phyloP scores from a whole-genome alignment of 345 rosid genomes.

The Linum lewisii region DNA sequence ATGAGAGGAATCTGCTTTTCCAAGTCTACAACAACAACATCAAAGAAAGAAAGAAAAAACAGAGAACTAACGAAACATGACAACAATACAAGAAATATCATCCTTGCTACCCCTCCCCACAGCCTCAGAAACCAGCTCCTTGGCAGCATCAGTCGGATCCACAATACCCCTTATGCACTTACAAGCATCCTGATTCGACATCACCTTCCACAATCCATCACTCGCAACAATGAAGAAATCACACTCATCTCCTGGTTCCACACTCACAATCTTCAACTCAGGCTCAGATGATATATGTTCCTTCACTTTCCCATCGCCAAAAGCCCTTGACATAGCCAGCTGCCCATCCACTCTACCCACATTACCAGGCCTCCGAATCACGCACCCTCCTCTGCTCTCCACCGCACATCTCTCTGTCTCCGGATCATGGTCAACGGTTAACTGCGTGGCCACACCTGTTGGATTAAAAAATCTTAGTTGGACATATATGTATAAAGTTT shows the following conservation, averaged over 20 bases:
- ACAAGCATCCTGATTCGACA: slow-evolving; percentile 38
- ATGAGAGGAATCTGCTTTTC: too few relatives aligned
- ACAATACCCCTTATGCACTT: slow-evolving; percentile 12
- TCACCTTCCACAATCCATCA: slow-evolving; percentile 52
- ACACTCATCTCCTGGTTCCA: slow-evolving; percentile 15
- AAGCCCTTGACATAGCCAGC: slow-evolving; percentile 40
- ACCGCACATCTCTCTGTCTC: slow-evolving; percentile 34
- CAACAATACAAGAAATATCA: slow-evolving; percentile 39
- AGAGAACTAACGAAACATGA: slow-evolving; percentile 9
- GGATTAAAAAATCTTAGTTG: too few relatives aligned
- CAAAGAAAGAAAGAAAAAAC: too few relatives aligned
- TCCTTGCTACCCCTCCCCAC: slow-evolving; percentile 26
- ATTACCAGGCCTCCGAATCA: slow-evolving; percentile 24
- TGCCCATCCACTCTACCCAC: slow-evolving; percentile 40
- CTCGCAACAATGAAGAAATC: slow-evolving; percentile 47
- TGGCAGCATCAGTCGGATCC: slow-evolving; percentile 25
- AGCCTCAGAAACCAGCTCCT: slow-evolving; percentile 27
- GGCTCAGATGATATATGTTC: slow-evolving; percentile 39
- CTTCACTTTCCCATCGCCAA: slow-evolving; percentile 39
- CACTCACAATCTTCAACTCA: slow-evolving; percentile 15
- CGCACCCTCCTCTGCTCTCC: slow-evolving; percentile 40
- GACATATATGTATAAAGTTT: too few relatives aligned
- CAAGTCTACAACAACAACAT: too few relatives aligned
- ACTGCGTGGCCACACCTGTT: slow-evolving; percentile 24
- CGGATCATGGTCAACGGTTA: slow-evolving; percentile 41